phyloP scores from a whole-genome alignment of 2,329 filamentous ascomycete genomes.

The Thermothelomyces thermophilus region DNA sequence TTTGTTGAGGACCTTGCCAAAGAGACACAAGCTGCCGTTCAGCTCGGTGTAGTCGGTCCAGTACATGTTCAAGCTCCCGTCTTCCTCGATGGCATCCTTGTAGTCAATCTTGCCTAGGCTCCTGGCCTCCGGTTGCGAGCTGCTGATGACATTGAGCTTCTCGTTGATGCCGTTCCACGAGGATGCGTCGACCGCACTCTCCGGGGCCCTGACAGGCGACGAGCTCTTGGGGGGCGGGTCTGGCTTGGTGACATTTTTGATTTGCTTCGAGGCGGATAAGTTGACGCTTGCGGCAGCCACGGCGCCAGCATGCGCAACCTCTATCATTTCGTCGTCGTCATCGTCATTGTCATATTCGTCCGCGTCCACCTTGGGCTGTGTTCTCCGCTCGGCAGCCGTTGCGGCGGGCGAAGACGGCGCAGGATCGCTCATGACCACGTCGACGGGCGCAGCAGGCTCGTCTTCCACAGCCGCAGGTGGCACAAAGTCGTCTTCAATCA shows the following conservation, averaged over 20 bases:
- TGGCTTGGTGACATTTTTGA: constrained; percentile 66
- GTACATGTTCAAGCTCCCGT: constrained; percentile 89
- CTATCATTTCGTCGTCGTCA: constrained; percentile 79
- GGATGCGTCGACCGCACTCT: constrained; percentile 64
- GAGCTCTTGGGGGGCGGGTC: constrained; percentile 66
- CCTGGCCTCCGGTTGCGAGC: constrained; percentile 56
- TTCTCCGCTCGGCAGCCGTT: constrained; percentile 69
- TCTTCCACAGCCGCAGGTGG: constrained; percentile 50
- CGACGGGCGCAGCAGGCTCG: constrained; percentile 39
- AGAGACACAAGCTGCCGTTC: constrained; percentile 84
- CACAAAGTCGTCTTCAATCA: constrained; percentile 47
- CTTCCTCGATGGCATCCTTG: constrained; percentile 82
- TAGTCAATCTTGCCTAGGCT: constrained; percentile 74
- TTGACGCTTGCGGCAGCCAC: constrained; percentile 70
- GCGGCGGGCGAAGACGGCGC: constrained; percentile 80
- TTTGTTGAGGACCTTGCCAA: constrained; percentile 93
- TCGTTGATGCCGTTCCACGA: constrained; percentile 84
- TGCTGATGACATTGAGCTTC: constrained; percentile 79
- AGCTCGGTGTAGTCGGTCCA: constrained; percentile 96
- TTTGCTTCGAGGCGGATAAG: constrained; percentile 70
- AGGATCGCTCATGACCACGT: constrained; percentile 77
- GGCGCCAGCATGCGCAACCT: constrained; percentile 70
- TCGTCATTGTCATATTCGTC: constrained; percentile 63
- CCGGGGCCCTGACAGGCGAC: constrained; percentile 59
- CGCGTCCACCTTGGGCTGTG: constrained; percentile 41